These are phyloP conservation scores for Dictyostelium discoideum DNA, from an alignment of 78 protist species.

Conservation along the genomic window dicty_2.7 NC_007088.5:8407501-8408000, in stretches of 20 bases:
- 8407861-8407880: not conserved
- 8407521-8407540: not conserved
- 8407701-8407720: not conserved
- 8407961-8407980: not conserved
- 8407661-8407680: not conserved
- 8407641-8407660: not conserved
- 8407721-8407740: not conserved
- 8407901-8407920: not conserved
- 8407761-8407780: not conserved
- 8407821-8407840: not conserved
- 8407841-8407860: not conserved
- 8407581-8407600: not conserved
- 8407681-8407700: not conserved
- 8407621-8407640: not conserved
- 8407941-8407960: not conserved
- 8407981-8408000: slow-evolving; percentile 14
- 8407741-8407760: not conserved
- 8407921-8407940: not conserved
- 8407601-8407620: not conserved
- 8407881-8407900: not conserved
- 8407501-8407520: not conserved
- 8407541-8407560: not conserved
- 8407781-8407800: not conserved
- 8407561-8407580: not conserved
- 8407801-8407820: not conserved